These are phyloP conservation scores for Chalaropsis thielavioides DNA, from an alignment of 2,329 filamentous ascomycete species.

Conservation along the genomic window DNA sequence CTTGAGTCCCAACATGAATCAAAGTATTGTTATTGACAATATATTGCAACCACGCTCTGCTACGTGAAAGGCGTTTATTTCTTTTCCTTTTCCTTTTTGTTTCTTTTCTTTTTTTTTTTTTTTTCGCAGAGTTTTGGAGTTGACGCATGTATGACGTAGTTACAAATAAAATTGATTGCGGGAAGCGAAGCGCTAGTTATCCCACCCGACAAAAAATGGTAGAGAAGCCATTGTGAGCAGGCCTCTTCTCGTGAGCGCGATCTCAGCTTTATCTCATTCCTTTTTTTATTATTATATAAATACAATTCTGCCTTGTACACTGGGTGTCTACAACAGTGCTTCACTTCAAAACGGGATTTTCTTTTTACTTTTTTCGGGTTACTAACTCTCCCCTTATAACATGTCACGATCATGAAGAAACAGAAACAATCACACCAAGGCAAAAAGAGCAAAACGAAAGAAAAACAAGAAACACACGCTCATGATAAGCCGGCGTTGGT, in stretches of 20 bases:
- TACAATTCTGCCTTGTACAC: no score
- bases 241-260: no score
- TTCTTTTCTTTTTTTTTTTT: neutral
- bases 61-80: no score
- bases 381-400: neutral
- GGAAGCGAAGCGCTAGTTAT: neutral
- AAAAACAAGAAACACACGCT: neutral
- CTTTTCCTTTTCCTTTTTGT: no score
- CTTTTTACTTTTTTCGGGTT: neutral
- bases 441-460: neutral
- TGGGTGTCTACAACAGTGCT: no score
- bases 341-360: neutral
- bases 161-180: neutral
- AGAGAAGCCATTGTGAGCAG: no score
- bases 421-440: neutral
- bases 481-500: constrained; percentile 31
- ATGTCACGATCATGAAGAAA: neutral
- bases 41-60: neutral
- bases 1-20: neutral
- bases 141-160: neutral
- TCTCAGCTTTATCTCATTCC: neutral
- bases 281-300: neutral
- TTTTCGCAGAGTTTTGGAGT: no score
- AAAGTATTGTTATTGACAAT: neutral
- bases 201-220: no score